These are phyloP conservation scores for Thermoascus crustaceus DNA, from an alignment of 2,329 filamentous ascomycete species.

Conservation along the genomic window DNA sequence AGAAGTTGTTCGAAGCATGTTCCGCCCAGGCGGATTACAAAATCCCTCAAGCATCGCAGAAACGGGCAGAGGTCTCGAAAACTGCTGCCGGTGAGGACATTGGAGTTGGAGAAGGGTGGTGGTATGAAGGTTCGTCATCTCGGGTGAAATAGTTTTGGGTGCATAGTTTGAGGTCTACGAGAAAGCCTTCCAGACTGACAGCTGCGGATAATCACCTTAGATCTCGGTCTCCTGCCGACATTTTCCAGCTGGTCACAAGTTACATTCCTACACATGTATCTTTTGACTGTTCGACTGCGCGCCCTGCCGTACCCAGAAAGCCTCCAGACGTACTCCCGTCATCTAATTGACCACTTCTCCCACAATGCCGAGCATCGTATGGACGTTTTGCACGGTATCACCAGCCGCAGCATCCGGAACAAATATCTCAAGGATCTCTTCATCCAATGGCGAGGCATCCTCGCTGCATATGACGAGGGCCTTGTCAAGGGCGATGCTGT, in stretches of 20 bases:
- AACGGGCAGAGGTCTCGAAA: slow-evolving; percentile 59
- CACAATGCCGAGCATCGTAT: slow-evolving; percentile 63
- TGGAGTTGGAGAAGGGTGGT: slow-evolving; percentile 64
- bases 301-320: slow-evolving; percentile 59
- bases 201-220: slow-evolving; percentile 36
- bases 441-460: slow-evolving; percentile 79
- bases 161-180: no score
- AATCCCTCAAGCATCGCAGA: slow-evolving; percentile 60
- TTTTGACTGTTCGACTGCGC: slow-evolving; percentile 74
- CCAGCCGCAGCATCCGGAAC: slow-evolving; percentile 47
- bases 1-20: slow-evolving; percentile 70
- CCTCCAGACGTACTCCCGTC: slow-evolving; percentile 72
- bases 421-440: slow-evolving; percentile 77
- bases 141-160: no score
- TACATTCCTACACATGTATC: slow-evolving; percentile 92
- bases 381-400: slow-evolving; percentile 40
- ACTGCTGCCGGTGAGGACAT: slow-evolving; percentile 75
- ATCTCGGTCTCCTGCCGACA: slow-evolving; percentile 69
- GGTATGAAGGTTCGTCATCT: slow-evolving; percentile 74
- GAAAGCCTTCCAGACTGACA: neutral
- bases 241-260: slow-evolving; percentile 96
- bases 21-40: slow-evolving; percentile 65
- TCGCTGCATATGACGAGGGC: slow-evolving; percentile 55
- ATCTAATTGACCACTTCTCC: slow-evolving; percentile 88
- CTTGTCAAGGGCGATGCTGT: slow-evolving; percentile 40